Conservation (phyloP, 129 eudicot genomes). For the Chrysanthemum lavandulifolium region DNA sequence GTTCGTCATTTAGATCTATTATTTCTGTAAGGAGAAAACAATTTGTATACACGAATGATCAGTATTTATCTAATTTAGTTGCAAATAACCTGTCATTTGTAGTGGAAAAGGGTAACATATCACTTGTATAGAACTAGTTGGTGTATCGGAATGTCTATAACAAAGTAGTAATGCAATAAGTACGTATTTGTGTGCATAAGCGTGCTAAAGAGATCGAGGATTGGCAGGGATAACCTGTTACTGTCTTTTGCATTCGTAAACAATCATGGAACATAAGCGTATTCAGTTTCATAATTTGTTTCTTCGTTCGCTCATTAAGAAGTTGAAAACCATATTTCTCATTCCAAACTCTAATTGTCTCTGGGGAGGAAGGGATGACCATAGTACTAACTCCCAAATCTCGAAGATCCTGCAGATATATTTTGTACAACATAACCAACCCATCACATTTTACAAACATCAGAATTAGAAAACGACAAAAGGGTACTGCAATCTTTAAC, state of each 20-base stretch:
- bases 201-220: not conserved
- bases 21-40: slow-evolving; percentile 16
- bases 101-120: too few relatives aligned
- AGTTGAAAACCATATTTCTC: slow-evolving; percentile 40
- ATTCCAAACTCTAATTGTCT: slow-evolving; percentile 43
- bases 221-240: slow-evolving; percentile 17
- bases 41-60: not conserved
- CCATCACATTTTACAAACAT: not conserved
- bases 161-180: not conserved
- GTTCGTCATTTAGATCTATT: slow-evolving; percentile 27
- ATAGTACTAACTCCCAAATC: slow-evolving; percentile 43
- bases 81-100: not conserved
- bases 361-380: slow-evolving; percentile 54
- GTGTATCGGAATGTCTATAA: not conserved
- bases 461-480: too few relatives aligned
- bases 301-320: slow-evolving; percentile 21
- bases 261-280: slow-evolving; percentile 71
- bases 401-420: slow-evolving; percentile 48
- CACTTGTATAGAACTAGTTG: not conserved
- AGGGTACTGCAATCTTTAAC: not conserved
- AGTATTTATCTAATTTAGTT: not conserved
- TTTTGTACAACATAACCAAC: not conserved
- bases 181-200: not conserved
- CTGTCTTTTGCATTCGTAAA: slow-evolving; percentile 41
- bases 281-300: slow-evolving; percentile 40